Evolutionary conservation across 2,329 filamentous ascomycete genomes (phyloP).

Genomic region (Fusarium pseudonygamai): DNA sequence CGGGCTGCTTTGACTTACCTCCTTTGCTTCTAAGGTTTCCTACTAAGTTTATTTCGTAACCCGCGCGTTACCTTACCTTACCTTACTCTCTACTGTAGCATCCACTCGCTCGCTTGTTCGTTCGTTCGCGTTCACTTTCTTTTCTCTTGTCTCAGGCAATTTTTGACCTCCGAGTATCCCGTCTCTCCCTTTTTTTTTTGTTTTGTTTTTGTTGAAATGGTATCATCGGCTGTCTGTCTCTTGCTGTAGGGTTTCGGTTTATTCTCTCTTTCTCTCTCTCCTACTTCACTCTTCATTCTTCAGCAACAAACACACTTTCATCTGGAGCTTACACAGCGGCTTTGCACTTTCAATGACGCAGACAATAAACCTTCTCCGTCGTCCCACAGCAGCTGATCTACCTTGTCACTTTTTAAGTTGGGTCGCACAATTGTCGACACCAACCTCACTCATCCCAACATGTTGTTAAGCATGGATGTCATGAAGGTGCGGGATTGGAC

Average conservation of each 20-base stretch:
- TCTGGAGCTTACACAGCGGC: slow-evolving; percentile 6
- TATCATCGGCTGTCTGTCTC: slow-evolving; percentile 9
- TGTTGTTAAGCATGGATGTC: slow-evolving; percentile 43
- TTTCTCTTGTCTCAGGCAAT: slow-evolving; percentile 26
- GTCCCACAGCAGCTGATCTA: slow-evolving; percentile 2
- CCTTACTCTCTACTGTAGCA: background rate
- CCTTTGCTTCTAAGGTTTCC: slow-evolving; percentile 12
- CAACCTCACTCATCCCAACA: slow-evolving; percentile 12
- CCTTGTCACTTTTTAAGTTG: background rate
- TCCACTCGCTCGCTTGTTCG: background rate
- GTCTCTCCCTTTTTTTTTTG: background rate
- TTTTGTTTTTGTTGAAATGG: slow-evolving; percentile 9
- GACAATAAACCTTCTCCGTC: background rate
- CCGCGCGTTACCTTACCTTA: slow-evolving; percentile 8
- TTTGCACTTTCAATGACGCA: slow-evolving; percentile 32
- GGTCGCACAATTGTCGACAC: background rate
- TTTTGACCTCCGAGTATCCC: background rate
- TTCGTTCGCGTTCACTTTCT: slow-evolving; percentile 12
- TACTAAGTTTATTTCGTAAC: slow-evolving; percentile 13
- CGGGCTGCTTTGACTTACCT: background rate
- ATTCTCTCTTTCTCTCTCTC: background rate
- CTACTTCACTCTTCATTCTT: slow-evolving; percentile 3
- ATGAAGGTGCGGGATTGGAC: slow-evolving; percentile 53
- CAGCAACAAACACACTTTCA: background rate
- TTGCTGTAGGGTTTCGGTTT: slow-evolving; percentile 20